These are phyloP conservation scores for Eutrema yunnanense DNA, from an alignment of 345 rosid genomes.

Conservation along the genomic window DNA sequence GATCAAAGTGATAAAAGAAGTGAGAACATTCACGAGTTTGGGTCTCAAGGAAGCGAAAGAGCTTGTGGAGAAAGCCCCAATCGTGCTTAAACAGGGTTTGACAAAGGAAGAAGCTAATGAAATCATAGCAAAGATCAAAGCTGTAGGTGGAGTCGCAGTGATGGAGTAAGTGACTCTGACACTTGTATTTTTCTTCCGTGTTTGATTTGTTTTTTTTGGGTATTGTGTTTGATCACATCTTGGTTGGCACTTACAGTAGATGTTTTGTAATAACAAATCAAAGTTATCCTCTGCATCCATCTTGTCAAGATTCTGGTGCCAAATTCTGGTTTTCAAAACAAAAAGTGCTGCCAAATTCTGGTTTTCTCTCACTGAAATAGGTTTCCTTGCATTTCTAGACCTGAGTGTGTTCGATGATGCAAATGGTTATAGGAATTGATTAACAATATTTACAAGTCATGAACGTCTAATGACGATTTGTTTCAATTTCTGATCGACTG, in stretches of 20 bases:
- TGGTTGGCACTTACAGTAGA: conserved; percentile 3
- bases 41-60: conserved; percentile 35
- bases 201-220: conserved; percentile 3
- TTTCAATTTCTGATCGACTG: background rate
- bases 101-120: conserved; percentile 34
- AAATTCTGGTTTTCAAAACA: too few relatives aligned
- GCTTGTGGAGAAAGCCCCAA: conserved; percentile 32
- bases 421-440: too few relatives aligned
- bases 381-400: too few relatives aligned
- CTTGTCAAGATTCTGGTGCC: too few relatives aligned
- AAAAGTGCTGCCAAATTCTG: background rate
- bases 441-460: too few relatives aligned
- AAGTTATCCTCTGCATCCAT: too few relatives aligned
- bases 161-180: conserved; percentile 24
- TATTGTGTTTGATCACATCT: background rate
- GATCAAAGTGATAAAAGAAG: conserved; percentile 34
- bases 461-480: background rate
- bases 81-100: conserved; percentile 29
- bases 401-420: too few relatives aligned
- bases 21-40: conserved; percentile 31
- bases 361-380: background rate
- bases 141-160: conserved; percentile 34
- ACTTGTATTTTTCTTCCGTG: background rate
- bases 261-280: conserved; percentile 19
- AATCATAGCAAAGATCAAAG: conserved; percentile 29